phyloP scores from a whole-genome alignment of 73 alveolate genomes.

The Effrenium voratum region DNA sequence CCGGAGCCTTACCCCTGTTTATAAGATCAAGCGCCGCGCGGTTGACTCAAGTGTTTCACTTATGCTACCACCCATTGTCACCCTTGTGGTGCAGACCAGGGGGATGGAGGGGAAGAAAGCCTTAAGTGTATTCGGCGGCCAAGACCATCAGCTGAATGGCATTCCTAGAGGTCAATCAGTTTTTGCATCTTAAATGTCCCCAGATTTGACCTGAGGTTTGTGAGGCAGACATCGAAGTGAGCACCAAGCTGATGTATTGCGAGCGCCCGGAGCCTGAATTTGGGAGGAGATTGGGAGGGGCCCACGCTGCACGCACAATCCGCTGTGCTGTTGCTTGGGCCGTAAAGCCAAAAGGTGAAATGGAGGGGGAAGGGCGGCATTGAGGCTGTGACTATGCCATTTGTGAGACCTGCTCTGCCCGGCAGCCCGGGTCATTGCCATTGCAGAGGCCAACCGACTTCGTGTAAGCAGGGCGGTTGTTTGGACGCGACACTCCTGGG shows the following conservation, averaged over 20 bases:
- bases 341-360: too few relatives aligned
- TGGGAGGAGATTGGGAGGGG: background rate
- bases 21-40: too few relatives aligned
- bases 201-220: conserved; percentile 23
- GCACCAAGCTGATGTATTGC: conserved; percentile 64
- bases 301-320: too few relatives aligned
- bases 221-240: conserved; percentile 50
- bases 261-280: conserved; percentile 6
- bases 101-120: too few relatives aligned
- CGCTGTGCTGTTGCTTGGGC: too few relatives aligned
- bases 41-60: too few relatives aligned
- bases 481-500: background rate
- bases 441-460: background rate
- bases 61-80: too few relatives aligned
- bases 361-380: background rate
- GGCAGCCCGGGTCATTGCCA: background rate
- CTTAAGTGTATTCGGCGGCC: too few relatives aligned
- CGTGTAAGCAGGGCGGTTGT: too few relatives aligned
- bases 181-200: background rate
- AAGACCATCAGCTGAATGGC: background rate
- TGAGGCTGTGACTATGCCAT: conserved; percentile 63
- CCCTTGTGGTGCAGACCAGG: too few relatives aligned
- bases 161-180: background rate
- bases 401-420: conserved; percentile 42
- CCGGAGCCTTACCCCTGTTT: too few relatives aligned